Conservation (phyloP, 2,329 filamentous ascomycete genomes). For the Aspergillus fructus region DNA sequence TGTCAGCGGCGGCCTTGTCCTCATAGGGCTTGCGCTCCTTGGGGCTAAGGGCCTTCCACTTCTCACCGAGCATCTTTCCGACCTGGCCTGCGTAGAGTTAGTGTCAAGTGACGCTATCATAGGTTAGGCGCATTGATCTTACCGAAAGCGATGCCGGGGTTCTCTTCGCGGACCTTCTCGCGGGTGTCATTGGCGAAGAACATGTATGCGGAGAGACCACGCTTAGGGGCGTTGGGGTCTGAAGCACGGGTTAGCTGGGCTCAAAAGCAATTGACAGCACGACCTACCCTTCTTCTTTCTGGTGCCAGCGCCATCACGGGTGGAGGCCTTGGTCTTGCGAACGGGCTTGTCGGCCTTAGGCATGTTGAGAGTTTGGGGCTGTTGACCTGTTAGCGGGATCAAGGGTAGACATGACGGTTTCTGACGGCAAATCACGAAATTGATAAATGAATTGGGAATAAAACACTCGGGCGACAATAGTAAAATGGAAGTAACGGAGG, state of each 20-base stretch:
- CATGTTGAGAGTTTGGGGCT: slow-evolving; percentile 51
- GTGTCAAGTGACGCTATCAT: background rate
- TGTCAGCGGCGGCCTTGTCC: slow-evolving; percentile 92
- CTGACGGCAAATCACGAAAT: background rate
- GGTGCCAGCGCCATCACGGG: slow-evolving; percentile 41
- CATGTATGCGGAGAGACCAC: slow-evolving; percentile 99
- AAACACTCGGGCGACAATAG: slow-evolving; percentile 16
- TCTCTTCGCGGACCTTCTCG: slow-evolving; percentile 96
- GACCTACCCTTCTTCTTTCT: slow-evolving; percentile 72
- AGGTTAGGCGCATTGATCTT: slow-evolving; percentile 34
- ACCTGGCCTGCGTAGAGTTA: slow-evolving; percentile 68
- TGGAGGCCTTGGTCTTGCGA: slow-evolving; percentile 58
- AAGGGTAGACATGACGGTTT: background rate
- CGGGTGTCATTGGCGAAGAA: slow-evolving; percentile 99
- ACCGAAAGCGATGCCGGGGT: slow-evolving; percentile 96
- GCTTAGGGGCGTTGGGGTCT: slow-evolving; percentile 99
- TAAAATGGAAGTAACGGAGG: slow-evolving; percentile 8
- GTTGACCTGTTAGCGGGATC: slow-evolving; percentile 8
- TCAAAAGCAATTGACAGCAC: background rate
- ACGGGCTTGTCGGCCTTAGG: slow-evolving; percentile 64
- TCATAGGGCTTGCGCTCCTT: slow-evolving; percentile 93
- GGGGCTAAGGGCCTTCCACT: slow-evolving; percentile 95
- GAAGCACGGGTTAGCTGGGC: slow-evolving; percentile 18
- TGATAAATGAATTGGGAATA: slow-evolving; percentile 1
- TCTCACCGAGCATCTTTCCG: slow-evolving; percentile 95